Evolutionary conservation across 2,329 filamentous ascomycete species (phyloP).

Genomic region (Didymella keratinophila): DNA sequence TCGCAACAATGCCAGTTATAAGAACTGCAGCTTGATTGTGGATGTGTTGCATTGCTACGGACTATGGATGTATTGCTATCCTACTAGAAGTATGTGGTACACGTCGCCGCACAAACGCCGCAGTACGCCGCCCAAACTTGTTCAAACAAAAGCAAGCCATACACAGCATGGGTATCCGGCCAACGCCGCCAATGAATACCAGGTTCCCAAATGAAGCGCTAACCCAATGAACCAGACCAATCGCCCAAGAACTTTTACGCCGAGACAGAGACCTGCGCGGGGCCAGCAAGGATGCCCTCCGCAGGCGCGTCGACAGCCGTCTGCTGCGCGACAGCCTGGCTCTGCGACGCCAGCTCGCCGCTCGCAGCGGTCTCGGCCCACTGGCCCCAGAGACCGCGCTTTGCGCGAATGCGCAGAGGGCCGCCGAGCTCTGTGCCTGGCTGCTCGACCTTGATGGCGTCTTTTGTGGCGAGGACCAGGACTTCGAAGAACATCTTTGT

Average conservation of each 20-base stretch:
- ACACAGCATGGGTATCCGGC: slow-evolving; percentile 44
- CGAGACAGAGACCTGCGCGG: slow-evolving; percentile 33
- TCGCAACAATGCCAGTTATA: too few relatives aligned
- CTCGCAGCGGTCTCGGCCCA: slow-evolving; percentile 77
- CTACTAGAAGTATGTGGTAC: slow-evolving; percentile 21
- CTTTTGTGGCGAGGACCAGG: slow-evolving; percentile 93
- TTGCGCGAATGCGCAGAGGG: slow-evolving; percentile 83
- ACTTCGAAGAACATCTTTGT: slow-evolving; percentile 99
- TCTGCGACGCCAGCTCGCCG: slow-evolving; percentile 36
- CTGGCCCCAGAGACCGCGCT: slow-evolving; percentile 94
- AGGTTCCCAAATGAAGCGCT: slow-evolving; percentile 22
- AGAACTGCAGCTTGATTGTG: too few relatives aligned
- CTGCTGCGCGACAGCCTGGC: slow-evolving; percentile 29
- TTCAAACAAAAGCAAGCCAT: slow-evolving; percentile 28
- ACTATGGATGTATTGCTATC: slow-evolving; percentile 22
- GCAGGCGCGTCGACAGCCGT: slow-evolving; percentile 30
- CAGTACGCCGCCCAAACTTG: slow-evolving; percentile 23
- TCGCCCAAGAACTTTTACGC: slow-evolving; percentile 26
- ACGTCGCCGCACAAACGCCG: slow-evolving; percentile 26
- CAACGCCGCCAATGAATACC: slow-evolving; percentile 38
- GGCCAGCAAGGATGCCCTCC: slow-evolving; percentile 32
- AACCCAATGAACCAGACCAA: slow-evolving; percentile 15
- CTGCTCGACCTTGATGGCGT: slow-evolving; percentile 97
- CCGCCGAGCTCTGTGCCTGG: slow-evolving; percentile 73
- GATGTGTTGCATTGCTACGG: slow-evolving; percentile 11